Base-by-base conservation (phyloP, 768 basidiomycete species). In the Gymnopilus junonius region DNA sequence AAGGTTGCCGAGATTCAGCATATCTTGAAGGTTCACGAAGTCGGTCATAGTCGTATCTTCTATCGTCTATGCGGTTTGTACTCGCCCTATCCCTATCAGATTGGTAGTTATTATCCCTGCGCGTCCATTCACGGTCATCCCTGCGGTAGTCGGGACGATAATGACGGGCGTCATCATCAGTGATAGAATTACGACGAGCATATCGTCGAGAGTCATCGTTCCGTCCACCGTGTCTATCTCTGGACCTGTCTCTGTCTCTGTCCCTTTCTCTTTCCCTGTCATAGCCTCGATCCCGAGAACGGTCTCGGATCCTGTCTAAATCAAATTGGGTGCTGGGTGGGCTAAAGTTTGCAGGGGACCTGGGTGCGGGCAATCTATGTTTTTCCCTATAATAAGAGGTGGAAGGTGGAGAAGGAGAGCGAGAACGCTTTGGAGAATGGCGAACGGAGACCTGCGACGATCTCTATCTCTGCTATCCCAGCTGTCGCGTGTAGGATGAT, bases 291-390 rank as follows among this genome's bases (percentile, higher is more conserved):
- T 76, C 72, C 66, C 81, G 69, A 48, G 72, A 71, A 46, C 70
- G 66, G 43, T 80, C 77, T 48, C 77, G 73, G 45, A 64, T 48
- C 59, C 73, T 67, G 46, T 70, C 79, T 14, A 74, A 61, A 55
- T 69, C 73, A 60, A 77, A 73, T 10, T 55, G 54, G 45, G 78
- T 74, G 42, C 75, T 76, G 12, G 74, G 72, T 0, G 84, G 82
- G 14, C 79, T 83, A 65, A 80, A 82, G 51, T 61, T 63, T 0
- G 73, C 57, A 8, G 77, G 76, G 14, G 78, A 75, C 31, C 79
- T 77, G n/a, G 75, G 76, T 35, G 73, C 69, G 11, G 83, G 75
- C 15, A 82, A 74, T 34, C 80, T 70, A 64, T 82, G 80, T 58
- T 74, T 77, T 45, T 73, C 76, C 27, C 76, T 74, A 42, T 75